Conservation (phyloP, 805 yeast species). For the Cyberlindnera amylophila region DNA sequence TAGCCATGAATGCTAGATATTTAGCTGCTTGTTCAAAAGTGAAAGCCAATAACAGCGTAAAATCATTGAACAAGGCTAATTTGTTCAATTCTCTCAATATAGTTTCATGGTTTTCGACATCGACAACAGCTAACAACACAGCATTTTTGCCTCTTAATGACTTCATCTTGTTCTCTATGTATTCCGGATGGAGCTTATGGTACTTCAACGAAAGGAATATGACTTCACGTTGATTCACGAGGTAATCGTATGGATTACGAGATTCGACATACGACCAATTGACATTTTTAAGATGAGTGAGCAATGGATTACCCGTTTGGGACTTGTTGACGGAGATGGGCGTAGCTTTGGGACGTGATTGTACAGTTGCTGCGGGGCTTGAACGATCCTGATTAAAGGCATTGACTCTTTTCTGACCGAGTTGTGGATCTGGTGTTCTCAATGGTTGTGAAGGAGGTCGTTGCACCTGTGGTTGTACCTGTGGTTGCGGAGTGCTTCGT, state of each 20-base stretch:
- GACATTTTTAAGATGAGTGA: constrained; percentile 50
- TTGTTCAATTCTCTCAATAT: constrained; percentile 38
- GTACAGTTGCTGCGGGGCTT: constrained; percentile 12
- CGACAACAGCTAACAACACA: constrained; percentile 61
- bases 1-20: constrained; percentile 33
- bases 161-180: constrained; percentile 55
- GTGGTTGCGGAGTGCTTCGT: neutral
- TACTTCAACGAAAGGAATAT: constrained; percentile 66
- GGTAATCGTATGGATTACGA: constrained; percentile 56
- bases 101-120: constrained; percentile 53
- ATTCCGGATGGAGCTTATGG: constrained; percentile 74
- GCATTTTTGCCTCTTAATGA: constrained; percentile 39
- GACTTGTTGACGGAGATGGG: constrained; percentile 56
- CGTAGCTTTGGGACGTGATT: constrained; percentile 17
- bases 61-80: constrained; percentile 37
- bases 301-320: constrained; percentile 70
- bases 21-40: constrained; percentile 53
- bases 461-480: neutral
- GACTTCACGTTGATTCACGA: constrained; percentile 53
- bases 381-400: constrained; percentile 24
- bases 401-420: constrained; percentile 22
- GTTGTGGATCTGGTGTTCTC: constrained; percentile 5
- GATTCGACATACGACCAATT: constrained; percentile 47
- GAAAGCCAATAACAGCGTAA: constrained; percentile 39
- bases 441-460: constrained; percentile 3